Evolutionary conservation across 768 basidiomycete genomes (phyloP), one percentile per base, ranked within the genome.

Genomic region (Calocybe indica): DNA sequence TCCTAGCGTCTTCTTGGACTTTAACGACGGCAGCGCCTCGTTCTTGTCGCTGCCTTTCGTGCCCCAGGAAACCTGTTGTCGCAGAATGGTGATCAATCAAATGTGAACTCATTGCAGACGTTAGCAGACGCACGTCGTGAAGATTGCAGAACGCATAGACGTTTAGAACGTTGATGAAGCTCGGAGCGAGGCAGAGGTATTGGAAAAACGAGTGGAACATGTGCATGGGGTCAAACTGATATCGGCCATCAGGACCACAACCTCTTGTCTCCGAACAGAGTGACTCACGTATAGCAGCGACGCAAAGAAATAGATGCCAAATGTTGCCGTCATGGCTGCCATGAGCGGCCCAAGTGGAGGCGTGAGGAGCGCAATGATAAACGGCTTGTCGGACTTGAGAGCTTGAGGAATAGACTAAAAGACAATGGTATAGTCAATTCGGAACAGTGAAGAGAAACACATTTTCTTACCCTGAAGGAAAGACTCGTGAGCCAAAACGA

Each of bases 131-230:
- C 51, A 87, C 88, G 64, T 93, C 92, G 63, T 91, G 92, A 66
- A 96, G 71, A 69, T 96, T 96, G 70, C 92, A 95, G 76, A 97
- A 97, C 1, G 94, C 92, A 61, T 97, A 97, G 37, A 94, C 88
- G 66, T 95, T 95, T 52, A 94, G 78, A 38, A 97, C 85, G 61
- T 96, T 97, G 45, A 86, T 90, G 71, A 96, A 95, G 56, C 86
- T 89, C 1, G 90, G 90, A 4, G 94, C 94, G 48, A 97, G 65
- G 57, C 82, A 81, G 43, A 95, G 69, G 62, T 94, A 95, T 62
- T 94, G 94, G 55, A 84, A 71, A 76, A 96, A 92, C 55, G 90
- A 92, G 33, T 89, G 88, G 68, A 94, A 84, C 84, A 97, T 87
- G 67, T 97, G 94, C 89, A 92, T 94, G 3, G 94, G 94, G 66